Percentiles rank a stretch among this genome's conserved stretches.
Conservation (phyloP, 2,329 filamentous ascomycete genomes). For the Pyrenophora graminea region DNA sequence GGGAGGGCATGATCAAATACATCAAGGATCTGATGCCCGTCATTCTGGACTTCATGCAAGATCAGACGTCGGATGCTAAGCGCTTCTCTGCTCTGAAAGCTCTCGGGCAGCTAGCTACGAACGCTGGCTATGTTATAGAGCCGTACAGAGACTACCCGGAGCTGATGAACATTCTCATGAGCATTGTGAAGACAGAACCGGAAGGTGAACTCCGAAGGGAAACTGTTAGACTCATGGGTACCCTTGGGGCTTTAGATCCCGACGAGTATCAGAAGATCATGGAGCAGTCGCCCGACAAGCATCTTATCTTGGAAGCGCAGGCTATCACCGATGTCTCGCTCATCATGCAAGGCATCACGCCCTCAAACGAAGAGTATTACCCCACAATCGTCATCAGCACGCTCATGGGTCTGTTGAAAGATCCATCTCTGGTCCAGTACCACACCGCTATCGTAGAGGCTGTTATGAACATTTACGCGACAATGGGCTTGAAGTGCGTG, state of each 20-base stretch:
- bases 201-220: slow-evolving; percentile 85
- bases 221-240: slow-evolving; percentile 95
- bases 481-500: slow-evolving; percentile 92
- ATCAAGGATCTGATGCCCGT: slow-evolving; percentile 92
- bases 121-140: slow-evolving; percentile 95
- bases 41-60: slow-evolving; percentile 90
- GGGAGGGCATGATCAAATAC: slow-evolving; percentile 90
- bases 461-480: slow-evolving; percentile 98
- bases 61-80: slow-evolving; percentile 87
- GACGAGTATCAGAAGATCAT: slow-evolving; percentile 96
- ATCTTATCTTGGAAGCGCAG: slow-evolving; percentile 69
- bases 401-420: slow-evolving; percentile 86
- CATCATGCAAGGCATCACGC: slow-evolving; percentile 96
- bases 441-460: slow-evolving; percentile 95
- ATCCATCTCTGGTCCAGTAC: slow-evolving; percentile 85
- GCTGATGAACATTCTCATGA: slow-evolving; percentile 87
- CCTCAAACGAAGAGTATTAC: slow-evolving; percentile 97
- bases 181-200: slow-evolving; percentile 91
- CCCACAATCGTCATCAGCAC: slow-evolving; percentile 98
- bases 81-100: slow-evolving; percentile 89
- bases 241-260: slow-evolving; percentile 89
- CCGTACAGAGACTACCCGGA: slow-evolving; percentile 96
- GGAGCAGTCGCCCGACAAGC: slow-evolving; percentile 82
- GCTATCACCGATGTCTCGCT: slow-evolving; percentile 88
- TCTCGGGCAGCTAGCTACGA: slow-evolving; percentile 88